Evolutionary conservation across 345 rosid genomes (phyloP), one percentile per base, ranked within the genome.

Genomic region (Syzygium jambos): DNA sequence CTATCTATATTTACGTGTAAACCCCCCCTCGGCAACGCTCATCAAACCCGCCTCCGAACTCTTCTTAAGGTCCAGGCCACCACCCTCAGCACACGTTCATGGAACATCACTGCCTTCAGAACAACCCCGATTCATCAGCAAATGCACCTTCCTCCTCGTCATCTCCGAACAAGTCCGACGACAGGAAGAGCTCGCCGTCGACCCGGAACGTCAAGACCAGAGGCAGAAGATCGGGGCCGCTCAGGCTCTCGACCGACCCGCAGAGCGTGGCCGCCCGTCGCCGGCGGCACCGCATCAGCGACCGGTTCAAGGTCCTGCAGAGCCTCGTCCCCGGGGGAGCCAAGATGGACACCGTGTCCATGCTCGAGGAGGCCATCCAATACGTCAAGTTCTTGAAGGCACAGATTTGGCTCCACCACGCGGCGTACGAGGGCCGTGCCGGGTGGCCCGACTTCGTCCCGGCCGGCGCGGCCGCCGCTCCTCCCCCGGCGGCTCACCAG

Each of bases 221-320:
- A 19, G 80, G 80, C 80, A 41, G 27, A 0, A 73, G 80, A 73
- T 38, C 91, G 86, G 90, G 91, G 5, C 55, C 77, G 25, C 86
- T 92, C 52, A 93, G 86, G 92, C 92, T 97, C 43, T 97, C 99
- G 22, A 97, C 95, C 1, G 98, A 97, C 85, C 99, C 98, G 15
- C 99, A 97, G 82, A 95, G 98, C 68, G 95, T 97, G 87, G 99
- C 98, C 2, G 99, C 99, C 0, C 94, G 99, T 84, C 95, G 96
- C 82, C 91, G 98, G 91, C 89, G 99, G 65, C 99, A 96, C 86
- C 90, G 98, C 27, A 97, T 97, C 88, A 96, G 98, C 73, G 94
- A 95, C 89, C 91, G 98, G 54, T 95, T 97, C 92, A 97, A 96
- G 96, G 93, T 93, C 89, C 87, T 97, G 82, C 98, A 94, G 87